A percentile compares a stretch with the other conserved stretches of the same genome.
Conservation (phyloP, 169 alveolate genomes). For the Plasmodium gonderi region DNA sequence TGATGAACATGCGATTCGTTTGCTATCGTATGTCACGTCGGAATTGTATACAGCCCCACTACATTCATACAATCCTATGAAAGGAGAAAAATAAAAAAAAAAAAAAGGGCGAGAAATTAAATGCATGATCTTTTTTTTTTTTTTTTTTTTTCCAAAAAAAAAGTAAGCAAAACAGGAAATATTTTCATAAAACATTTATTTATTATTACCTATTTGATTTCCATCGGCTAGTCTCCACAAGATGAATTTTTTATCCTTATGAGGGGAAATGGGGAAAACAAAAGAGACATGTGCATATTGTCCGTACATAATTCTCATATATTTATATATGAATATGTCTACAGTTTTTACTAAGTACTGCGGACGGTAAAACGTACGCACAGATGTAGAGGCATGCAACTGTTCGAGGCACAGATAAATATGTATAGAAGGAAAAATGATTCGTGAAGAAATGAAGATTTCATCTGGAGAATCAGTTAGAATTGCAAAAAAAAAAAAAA, state of each 20-base stretch:
- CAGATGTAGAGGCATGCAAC: too few relatives aligned
- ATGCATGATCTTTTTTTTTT: too few relatives aligned
- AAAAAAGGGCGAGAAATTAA: background rate
- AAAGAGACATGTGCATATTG: background rate
- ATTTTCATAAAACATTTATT: too few relatives aligned
- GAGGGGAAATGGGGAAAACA: background rate
- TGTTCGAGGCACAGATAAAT: too few relatives aligned
- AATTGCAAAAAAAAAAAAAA: too few relatives aligned
- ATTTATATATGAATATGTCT: background rate
- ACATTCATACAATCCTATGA: constrained; percentile 88
- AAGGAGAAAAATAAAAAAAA: background rate
- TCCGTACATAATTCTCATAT: too few relatives aligned
- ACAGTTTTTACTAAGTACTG: too few relatives aligned
- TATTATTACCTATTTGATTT: constrained; percentile 87
- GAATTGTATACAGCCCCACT: constrained; percentile 92
- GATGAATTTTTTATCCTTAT: constrained; percentile 85
- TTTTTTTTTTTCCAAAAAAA: too few relatives aligned
- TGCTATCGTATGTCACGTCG: constrained; percentile 89
- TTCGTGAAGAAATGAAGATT: too few relatives aligned
- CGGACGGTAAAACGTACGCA: too few relatives aligned
- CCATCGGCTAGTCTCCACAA: constrained; percentile 88
- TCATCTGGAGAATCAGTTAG: too few relatives aligned
- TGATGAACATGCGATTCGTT: constrained; percentile 87
- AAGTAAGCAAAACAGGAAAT: constrained; percentile 10
- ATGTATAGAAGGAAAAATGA: too few relatives aligned